Evolutionary conservation across 116 monocot species (phyloP), one percentile per base, ranked within the genome.

Genomic region (Papilionanthe hybrid): DNA sequence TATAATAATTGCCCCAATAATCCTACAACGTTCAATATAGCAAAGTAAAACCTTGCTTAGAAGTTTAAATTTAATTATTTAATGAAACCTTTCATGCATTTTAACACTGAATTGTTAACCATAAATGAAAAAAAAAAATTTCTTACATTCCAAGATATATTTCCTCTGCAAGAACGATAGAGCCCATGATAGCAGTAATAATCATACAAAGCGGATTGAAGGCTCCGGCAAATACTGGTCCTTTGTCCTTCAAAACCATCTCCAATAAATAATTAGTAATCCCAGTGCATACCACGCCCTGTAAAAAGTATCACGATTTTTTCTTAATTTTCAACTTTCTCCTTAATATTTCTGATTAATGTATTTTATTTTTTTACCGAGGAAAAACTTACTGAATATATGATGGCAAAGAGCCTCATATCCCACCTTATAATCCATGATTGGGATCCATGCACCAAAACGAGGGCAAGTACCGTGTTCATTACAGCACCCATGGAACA

Each of bases 271-370:
- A 89, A 42, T 89, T 87, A 28, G 86, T 69, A 27, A 86, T 43
- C 1, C 87, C 89, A 72, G 87, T 87, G 69, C 89, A 89, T 55
- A 89, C 75, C n/a, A 89, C 74, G 30, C 87, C 89, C 89, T 89
- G 84, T 55, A 69, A 3, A 69, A 17, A 69, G 17, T 53, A 4
- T 4, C 13, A 49, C 6, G 9, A 17, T 18, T 53, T 53, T 49
- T 49, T 49, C 11, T 11, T 12, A 0, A 11, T 49, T 49, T 49
- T 49, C 11, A 11, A 11, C 11, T 49, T 53, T 53, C 12, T 53
- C 53, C 53, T 53, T 53, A 53, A 53, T 53, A 4, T 53, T 15
- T 53, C 53, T 18, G 4, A 53, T 53, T 53, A 53, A 53, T 53
- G 9, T 53, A 53, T 49, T 49, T 32, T 11, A 68, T 37, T 71